phyloP scores from a whole-genome alignment of 768 basidiomycete species.

The Termitomyces sp. region DNA sequence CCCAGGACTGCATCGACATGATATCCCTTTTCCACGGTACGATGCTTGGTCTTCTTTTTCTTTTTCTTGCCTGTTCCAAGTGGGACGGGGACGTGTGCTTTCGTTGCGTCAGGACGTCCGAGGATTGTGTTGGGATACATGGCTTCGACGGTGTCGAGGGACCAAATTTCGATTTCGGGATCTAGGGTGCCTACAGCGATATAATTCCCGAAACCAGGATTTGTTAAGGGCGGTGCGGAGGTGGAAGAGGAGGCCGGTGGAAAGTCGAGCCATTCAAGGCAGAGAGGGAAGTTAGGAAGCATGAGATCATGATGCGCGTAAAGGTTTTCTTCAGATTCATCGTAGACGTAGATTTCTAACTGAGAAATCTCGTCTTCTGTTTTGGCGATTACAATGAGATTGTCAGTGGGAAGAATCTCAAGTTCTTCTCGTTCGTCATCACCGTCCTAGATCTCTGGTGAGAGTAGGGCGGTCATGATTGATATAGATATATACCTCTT shows the following conservation, averaged over 20 bases:
- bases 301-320: constrained; percentile 98
- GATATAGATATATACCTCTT: constrained; percentile 59
- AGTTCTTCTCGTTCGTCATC: constrained; percentile 87
- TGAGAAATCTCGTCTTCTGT: constrained; percentile 97
- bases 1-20: constrained; percentile 95
- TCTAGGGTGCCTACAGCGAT: constrained; percentile 97
- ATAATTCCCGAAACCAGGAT: constrained; percentile 68
- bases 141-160: constrained; percentile 86
- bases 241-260: constrained; percentile 57
- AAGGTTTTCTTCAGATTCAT: constrained; percentile 85
- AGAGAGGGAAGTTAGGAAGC: constrained; percentile 95
- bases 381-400: constrained; percentile 88
- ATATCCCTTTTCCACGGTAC: constrained; percentile 53
- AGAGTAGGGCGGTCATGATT: constrained; percentile 3
- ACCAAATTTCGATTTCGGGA: constrained; percentile 99
- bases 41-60: constrained; percentile 77
- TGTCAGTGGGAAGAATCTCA: constrained; percentile 85
- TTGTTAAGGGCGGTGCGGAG: constrained; percentile 21
- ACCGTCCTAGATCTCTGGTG: constrained; percentile 37
- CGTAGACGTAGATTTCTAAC: constrained; percentile 93
- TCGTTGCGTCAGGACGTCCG: constrained; percentile 81
- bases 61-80: constrained; percentile 97
- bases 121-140: constrained; percentile 92
- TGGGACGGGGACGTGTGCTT: constrained; percentile 71
- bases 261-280: constrained; percentile 98